A percentile compares a stretch with the other conserved stretches of the same genome.
Evolutionary conservation across 345 rosid genomes (phyloP).

Genomic region (Salix suchowensis): DNA sequence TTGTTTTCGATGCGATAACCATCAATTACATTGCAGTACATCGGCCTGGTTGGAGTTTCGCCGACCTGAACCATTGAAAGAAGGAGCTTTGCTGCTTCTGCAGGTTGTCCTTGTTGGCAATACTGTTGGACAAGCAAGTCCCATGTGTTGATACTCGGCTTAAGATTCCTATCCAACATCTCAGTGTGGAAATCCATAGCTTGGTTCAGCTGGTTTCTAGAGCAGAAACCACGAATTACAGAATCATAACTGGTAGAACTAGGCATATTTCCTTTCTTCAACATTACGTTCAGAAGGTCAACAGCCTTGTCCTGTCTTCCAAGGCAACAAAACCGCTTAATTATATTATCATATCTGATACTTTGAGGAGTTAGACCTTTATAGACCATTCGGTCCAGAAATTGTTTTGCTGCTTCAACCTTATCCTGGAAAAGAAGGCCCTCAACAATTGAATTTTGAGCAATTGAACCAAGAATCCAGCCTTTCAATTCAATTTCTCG

Average conservation of each 20-base stretch:
- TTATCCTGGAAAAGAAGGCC: conserved; percentile 42
- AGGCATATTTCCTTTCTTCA: conserved; percentile 48
- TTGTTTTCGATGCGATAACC: conserved; percentile 49
- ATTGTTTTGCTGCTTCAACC: conserved; percentile 49
- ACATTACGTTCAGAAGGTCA: conserved; percentile 60
- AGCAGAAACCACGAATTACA: conserved; percentile 42
- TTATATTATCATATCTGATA: conserved; percentile 46
- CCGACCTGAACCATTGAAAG: conserved; percentile 39
- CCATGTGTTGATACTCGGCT: conserved; percentile 50
- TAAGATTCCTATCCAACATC: conserved; percentile 52
- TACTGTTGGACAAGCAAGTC: conserved; percentile 34
- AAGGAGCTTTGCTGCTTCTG: conserved; percentile 56
- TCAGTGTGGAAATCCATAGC: conserved; percentile 63
- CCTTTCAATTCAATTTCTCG: conserved; percentile 51
- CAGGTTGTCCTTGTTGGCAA: conserved; percentile 38
- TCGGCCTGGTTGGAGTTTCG: conserved; percentile 52
- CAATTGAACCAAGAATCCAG: conserved; percentile 39
- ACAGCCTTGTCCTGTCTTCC: conserved; percentile 47
- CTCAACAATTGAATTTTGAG: conserved; percentile 45
- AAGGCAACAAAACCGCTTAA: conserved; percentile 42
- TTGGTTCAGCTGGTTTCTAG: conserved; percentile 30
- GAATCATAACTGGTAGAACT: conserved; percentile 53
- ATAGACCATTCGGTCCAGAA: conserved; percentile 41
- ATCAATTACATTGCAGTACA: conserved; percentile 48
- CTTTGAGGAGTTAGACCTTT: conserved; percentile 31